Evolutionary conservation across 371 early-diverging fungal species (phyloP), one percentile per base, ranked within the genome.

Genomic region (Mortierella sp.): DNA sequence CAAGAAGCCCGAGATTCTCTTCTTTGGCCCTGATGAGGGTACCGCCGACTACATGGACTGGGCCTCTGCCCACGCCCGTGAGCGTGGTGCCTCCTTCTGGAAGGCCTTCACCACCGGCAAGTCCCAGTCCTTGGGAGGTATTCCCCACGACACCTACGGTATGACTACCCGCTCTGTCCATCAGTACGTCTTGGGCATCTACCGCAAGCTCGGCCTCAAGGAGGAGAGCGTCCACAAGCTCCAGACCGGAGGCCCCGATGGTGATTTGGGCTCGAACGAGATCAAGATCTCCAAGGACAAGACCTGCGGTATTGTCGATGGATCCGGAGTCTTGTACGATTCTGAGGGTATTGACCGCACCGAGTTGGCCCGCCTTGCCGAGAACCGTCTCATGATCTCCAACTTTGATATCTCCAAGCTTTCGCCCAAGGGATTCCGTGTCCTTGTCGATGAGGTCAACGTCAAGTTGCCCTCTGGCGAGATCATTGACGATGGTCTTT

Each of bases 101-200:
- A 99, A 98, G 91, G 99, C 99, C 28, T 99, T 99, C 91, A 99
- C 99, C 37, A 99, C 99, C 11, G 99, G 99, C 78, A 99, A 99
- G 93, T 93, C 93, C 72, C 99, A 99, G 91, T 89, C 95, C 1
- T 86, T 99, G 81, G 99, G 99, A 78, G 99, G 99, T 82, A 99
- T 99, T 82, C 99, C 99, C 37, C 99, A 99, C 90, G 99, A 99
- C 87, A 88, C 91, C 40, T 99, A 94, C 88, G 99, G 99, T 78
- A 99, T 98, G 99, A 99, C 99, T 40, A 99, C 99, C 6, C 96
- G 98, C 75, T 97, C 98, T 28, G 99, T 99, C 6, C 99, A 99
- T 87, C 99, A 99, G 91, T 99, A 98, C 85, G 99, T 98, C 24
- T 88, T 99, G 71, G 99, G 99, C 77, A 97, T 99, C 88, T 95